Evolutionary conservation across 257 asterid genomes (phyloP), one percentile per base, ranked within the genome.

Genomic region (Leptodermis oblonga): DNA sequence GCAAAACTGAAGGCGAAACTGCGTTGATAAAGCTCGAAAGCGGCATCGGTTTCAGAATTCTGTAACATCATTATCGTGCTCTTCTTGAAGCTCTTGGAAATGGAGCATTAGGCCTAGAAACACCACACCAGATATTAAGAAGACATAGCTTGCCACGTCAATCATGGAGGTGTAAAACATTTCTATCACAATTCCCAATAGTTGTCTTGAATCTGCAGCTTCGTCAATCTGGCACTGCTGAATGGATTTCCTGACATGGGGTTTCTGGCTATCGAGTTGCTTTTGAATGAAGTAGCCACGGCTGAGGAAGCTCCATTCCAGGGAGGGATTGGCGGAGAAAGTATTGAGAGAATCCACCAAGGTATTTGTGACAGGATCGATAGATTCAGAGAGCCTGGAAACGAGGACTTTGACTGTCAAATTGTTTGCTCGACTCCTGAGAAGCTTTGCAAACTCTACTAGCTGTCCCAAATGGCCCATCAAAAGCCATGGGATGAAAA

Each of bases 81-180:
- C 90, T 7, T 87, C 91, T 10, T 86, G 84, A 56, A 90, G 85
- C 65, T 72, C 65, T 68, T 87, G 91, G 56, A 78, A 90, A 56
- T 87, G 86, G 46, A 90, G 79, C 88, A 86, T 83, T 9, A 82
- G 66, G 10, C 87, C 82, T 12, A 87, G 84, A 79, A 90, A 87
- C 33, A 83, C 83, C 0, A 86, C 92, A 7, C 90, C 83, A 14
- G 94, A 88, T 3, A 92, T 73, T 81, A 83, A 85, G 71, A 88
- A 86, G 20, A 88, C 78, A 36, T 82, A 85, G 79, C 76, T 79
- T 0, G 84, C 90, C 13, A 85, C 87, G 7, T 65, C 84, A 52
- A 90, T 90, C 76, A 90, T 81, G 45, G 82, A 34, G 20, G 93
- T 83, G 74, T 84, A 83, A 7, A 88, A 59, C 97, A 88, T 90